These are phyloP conservation scores for Rubia tinctorum DNA, from an alignment of 305 asterid species.

Conservation along the genomic window DNA sequence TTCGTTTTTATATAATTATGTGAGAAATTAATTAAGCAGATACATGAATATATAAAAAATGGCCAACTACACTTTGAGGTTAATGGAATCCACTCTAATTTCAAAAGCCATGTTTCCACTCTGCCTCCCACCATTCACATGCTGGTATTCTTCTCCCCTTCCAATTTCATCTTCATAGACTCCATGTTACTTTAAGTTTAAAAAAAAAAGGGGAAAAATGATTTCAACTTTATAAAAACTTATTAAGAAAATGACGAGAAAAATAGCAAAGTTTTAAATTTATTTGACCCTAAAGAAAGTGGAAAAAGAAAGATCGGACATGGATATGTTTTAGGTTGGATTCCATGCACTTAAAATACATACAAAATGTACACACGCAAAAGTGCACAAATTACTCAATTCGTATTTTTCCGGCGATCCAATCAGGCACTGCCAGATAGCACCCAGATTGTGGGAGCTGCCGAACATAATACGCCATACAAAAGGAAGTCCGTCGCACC, in stretches of 20 bases:
- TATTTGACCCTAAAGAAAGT: not conserved
- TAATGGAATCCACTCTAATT: slow-evolving; percentile 39
- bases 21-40: not conserved
- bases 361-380: not conserved
- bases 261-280: not conserved
- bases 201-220: too few relatives aligned
- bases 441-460: slow-evolving; percentile 19
- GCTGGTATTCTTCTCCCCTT: not conserved
- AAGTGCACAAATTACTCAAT: not conserved
- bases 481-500: not conserved
- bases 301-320: not conserved
- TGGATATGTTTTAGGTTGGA: not conserved
- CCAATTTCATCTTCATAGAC: not conserved
- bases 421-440: slow-evolving; percentile 29
- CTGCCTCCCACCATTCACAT: slow-evolving; percentile 39
- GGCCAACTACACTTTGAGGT: slow-evolving; percentile 4
- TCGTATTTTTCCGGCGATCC: slow-evolving; percentile 35
- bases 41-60: not conserved
- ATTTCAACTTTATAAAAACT: too few relatives aligned
- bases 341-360: not conserved
- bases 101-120: slow-evolving; percentile 55
- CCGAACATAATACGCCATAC: not conserved
- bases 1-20: not conserved
- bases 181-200: not conserved
- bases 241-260: too few relatives aligned